Evolutionary conservation across 192 early-diverging fungal species (phyloP).

Genomic region (Linnemannia elongata): DNA sequence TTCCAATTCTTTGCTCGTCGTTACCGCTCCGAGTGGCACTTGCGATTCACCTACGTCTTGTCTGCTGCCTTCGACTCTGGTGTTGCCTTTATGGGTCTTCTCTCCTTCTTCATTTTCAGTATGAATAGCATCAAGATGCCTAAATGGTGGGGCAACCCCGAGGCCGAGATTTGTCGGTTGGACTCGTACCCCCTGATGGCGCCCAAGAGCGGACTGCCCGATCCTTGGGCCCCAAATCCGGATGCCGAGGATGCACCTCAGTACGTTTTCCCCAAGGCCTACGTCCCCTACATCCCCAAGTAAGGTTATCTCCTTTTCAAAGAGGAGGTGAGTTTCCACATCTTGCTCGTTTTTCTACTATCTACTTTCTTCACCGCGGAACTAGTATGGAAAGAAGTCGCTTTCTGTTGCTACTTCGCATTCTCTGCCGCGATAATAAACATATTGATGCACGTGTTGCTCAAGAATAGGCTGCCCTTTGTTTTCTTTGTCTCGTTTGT

Average conservation of each 20-base stretch:
- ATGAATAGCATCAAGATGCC: conserved; percentile 1
- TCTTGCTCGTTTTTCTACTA: too few relatives aligned
- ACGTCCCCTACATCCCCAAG: not conserved
- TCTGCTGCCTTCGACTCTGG: conserved; percentile 67
- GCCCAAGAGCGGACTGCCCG: not conserved
- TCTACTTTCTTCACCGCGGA: too few relatives aligned
- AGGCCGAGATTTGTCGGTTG: conserved; percentile 6
- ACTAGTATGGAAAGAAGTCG: too few relatives aligned
- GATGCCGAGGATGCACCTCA: too few relatives aligned
- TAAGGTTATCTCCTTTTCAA: too few relatives aligned
- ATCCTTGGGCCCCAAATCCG: not conserved
- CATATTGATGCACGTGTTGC: too few relatives aligned
- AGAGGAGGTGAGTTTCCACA: too few relatives aligned
- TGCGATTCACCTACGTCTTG: conserved; percentile 75
- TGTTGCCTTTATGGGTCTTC: conserved; percentile 49
- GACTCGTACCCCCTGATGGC: not conserved
- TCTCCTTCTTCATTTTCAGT: conserved; percentile 51
- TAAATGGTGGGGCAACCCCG: conserved; percentile 23
- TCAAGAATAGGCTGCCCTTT: too few relatives aligned
- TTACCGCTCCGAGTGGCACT: conserved; percentile 65
- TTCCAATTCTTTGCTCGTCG: conserved; percentile 66
- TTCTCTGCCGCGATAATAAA: too few relatives aligned
- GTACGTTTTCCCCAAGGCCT: not conserved
- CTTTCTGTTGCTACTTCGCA: too few relatives aligned
- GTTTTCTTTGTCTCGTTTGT: too few relatives aligned